Percentiles rank a stretch among this genome's conserved stretches.
These are phyloP conservation scores for Colletotrichum cuscutae DNA, from an alignment of 2,329 filamentous ascomycete species.

Conservation along the genomic window DNA sequence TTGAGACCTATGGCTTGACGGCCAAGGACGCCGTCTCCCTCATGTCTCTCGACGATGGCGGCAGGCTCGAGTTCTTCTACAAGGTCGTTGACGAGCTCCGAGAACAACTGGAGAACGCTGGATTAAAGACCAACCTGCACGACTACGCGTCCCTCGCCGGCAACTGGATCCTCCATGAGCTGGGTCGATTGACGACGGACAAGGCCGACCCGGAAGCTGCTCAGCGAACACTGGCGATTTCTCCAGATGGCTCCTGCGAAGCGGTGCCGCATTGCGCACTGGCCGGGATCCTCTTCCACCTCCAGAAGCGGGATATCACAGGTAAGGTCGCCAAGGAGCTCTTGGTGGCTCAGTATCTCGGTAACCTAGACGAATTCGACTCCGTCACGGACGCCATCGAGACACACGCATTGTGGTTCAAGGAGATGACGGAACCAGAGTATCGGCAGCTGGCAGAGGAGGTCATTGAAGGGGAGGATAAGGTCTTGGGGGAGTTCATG, in stretches of 20 bases:
- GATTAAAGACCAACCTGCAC: constrained; percentile 40
- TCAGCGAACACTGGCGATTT: constrained; percentile 46
- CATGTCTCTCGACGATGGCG: constrained; percentile 80
- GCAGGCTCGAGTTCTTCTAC: constrained; percentile 84
- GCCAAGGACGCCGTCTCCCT: constrained; percentile 87
- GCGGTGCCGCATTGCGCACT: constrained; percentile 59
- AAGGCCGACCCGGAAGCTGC: constrained; percentile 44
- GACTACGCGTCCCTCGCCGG: constrained; percentile 59
- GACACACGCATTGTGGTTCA: constrained; percentile 63
- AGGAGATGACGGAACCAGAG: constrained; percentile 58
- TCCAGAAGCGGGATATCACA: constrained; percentile 61
- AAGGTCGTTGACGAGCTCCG: constrained; percentile 66
- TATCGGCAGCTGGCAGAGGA: constrained; percentile 58
- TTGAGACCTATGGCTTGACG: constrained; percentile 73
- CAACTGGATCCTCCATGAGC: constrained; percentile 80
- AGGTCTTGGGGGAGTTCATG: constrained; percentile 58
- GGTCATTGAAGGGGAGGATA: constrained; percentile 57
- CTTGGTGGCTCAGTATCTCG: constrained; percentile 62
- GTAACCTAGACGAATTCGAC: constrained; percentile 51
- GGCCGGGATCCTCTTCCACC: constrained; percentile 61
- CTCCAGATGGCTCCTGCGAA: constrained; percentile 57
- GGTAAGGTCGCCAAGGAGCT: constrained; percentile 68
- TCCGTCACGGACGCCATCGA: constrained; percentile 58
- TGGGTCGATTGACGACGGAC: constrained; percentile 74
- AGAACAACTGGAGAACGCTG: constrained; percentile 15